Conservation (phyloP, 148 eudicot species). For the Polygonum maritimum region DNA sequence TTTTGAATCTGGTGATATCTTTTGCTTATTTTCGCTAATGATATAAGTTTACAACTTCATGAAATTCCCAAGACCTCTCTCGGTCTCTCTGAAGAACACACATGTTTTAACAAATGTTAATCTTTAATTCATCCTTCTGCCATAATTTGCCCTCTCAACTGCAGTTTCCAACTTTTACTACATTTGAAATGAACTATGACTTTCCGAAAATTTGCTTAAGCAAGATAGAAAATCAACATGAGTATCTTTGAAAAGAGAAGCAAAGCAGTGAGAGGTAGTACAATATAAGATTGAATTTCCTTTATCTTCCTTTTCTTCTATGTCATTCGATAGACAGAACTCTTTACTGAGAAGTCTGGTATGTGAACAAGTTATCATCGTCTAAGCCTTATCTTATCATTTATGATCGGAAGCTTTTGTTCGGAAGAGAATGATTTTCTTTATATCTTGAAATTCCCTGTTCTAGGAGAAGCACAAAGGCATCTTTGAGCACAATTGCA, state of each 20-base stretch:
- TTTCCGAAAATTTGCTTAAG: neutral
- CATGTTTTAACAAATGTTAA: neutral
- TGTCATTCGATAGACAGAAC: neutral
- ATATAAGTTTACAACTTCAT: neutral
- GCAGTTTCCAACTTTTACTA: neutral
- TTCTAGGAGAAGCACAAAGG: neutral
- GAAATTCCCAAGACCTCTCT: neutral
- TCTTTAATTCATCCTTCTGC: neutral
- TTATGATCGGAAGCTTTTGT: neutral
- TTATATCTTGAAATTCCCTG: neutral
- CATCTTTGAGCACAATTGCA: slow-evolving; percentile 1
- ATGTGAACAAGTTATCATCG: neutral
- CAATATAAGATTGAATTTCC: neutral
- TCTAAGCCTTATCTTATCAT: neutral
- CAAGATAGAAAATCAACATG: neutral
- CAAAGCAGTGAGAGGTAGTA: neutral
- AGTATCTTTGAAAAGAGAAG: neutral
- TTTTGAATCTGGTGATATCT: slow-evolving; percentile 6
- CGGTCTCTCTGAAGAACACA: neutral
- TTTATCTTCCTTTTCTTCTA: neutral
- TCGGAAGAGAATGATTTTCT: neutral
- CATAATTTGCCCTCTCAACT: neutral
- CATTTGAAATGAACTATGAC: neutral
- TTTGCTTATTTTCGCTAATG: neutral
- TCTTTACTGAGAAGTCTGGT: neutral